These are phyloP conservation scores for Nitzschia palea DNA, from an alignment of 108 stramenopile species.

Conservation along the genomic window DNA sequence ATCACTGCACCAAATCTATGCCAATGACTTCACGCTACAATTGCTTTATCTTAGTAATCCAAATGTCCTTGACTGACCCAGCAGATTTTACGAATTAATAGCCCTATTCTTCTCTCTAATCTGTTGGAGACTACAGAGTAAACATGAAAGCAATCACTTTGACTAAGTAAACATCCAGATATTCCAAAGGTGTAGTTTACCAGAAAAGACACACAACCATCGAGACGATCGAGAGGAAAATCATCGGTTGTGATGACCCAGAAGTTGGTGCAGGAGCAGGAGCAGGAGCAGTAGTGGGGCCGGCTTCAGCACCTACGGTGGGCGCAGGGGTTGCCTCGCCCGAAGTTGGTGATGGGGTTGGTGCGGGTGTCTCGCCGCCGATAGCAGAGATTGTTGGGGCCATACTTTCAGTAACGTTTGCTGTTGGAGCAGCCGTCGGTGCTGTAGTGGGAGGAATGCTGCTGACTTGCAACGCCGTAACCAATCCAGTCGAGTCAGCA, in stretches of 20 bases:
- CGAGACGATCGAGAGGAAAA: not conserved
- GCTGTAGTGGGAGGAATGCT: constrained; percentile 14
- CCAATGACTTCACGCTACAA: no score
- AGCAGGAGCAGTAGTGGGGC: not conserved
- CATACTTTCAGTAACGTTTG: not conserved
- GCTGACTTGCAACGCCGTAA: constrained; percentile 23
- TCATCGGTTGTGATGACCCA: not conserved
- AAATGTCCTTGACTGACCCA: no score
- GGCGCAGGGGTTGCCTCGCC: not conserved
- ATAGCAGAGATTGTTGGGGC: no score
- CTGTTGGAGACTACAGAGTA: no score
- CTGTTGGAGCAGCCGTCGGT: constrained; percentile 16
- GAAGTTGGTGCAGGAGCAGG: not conserved
- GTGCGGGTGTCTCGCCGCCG: no score
- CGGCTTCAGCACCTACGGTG: not conserved
- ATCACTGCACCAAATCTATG: no score
- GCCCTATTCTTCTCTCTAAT: no score
- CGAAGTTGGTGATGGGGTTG: not conserved
- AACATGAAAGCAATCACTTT: no score
- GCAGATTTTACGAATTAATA: no score
- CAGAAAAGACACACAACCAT: not conserved
- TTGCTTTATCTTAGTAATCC: no score
- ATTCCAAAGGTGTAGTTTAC: no score
- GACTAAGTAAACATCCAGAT: no score
- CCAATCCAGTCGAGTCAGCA: constrained; percentile 12